Conservation (phyloP, 179 eudicot species). For the Silene noctiflora region DNA sequence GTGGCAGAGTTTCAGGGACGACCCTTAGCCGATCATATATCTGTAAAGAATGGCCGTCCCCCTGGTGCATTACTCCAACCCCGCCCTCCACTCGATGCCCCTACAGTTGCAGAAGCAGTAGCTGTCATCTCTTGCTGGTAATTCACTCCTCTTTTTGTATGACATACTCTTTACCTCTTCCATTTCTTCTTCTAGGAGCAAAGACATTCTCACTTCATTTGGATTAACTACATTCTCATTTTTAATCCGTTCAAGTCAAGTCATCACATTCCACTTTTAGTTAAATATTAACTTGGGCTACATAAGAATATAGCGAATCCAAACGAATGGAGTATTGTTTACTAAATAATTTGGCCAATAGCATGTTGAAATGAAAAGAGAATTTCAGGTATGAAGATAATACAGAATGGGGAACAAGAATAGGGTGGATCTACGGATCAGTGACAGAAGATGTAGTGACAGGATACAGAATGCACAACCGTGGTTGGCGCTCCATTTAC, state of each 20-base stretch:
- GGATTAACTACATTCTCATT: too few relatives aligned
- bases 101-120: constrained; percentile 84
- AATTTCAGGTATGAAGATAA: constrained; percentile 64
- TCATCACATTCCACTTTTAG: too few relatives aligned
- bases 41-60: constrained; percentile 73
- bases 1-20: constrained; percentile 79
- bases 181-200: too few relatives aligned
- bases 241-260: too few relatives aligned
- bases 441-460: constrained; percentile 80
- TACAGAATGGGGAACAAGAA: constrained; percentile 69
- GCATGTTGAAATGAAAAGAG: not conserved
- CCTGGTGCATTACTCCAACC: constrained; percentile 63
- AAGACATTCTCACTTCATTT: too few relatives aligned
- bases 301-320: too few relatives aligned
- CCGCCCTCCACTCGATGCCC: constrained; percentile 69
- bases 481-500: constrained; percentile 80
- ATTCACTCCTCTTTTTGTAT: not conserved
- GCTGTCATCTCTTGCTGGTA: constrained; percentile 86
- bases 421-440: constrained; percentile 25
- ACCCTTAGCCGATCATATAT: constrained; percentile 67
- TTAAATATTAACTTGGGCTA: too few relatives aligned
- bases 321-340: too few relatives aligned
- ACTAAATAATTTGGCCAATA: constrained; percentile 1
- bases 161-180: not conserved
- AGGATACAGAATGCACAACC: constrained; percentile 84